Percentiles rank a stretch among this genome's conserved stretches.
Conservation (phyloP, 176 grass and related monocot genomes). For the Luzula sylvatica region DNA sequence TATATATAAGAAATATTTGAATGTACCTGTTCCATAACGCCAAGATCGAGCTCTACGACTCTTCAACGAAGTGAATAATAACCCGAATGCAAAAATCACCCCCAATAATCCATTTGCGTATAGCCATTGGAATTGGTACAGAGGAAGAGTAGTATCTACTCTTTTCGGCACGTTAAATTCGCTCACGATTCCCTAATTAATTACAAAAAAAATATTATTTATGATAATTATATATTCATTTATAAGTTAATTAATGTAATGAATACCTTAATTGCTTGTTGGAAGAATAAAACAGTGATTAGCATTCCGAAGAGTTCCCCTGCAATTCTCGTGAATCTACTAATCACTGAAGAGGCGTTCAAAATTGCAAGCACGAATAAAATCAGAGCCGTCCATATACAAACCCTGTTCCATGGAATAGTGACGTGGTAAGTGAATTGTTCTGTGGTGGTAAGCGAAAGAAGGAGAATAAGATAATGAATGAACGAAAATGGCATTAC, state of each 20-base stretch:
- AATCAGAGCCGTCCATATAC: slow-evolving; percentile 84
- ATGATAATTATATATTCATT: not conserved
- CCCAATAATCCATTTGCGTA: slow-evolving; percentile 76
- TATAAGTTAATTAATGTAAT: not conserved
- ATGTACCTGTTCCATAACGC: slow-evolving; percentile 57
- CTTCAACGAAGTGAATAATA: slow-evolving; percentile 55
- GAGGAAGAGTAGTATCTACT: slow-evolving; percentile 16
- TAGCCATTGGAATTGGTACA: slow-evolving; percentile 64
- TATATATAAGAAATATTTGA: not conserved
- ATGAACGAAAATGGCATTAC: slow-evolving; percentile 24
- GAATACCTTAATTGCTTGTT: slow-evolving; percentile 84
- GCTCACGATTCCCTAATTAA: slow-evolving; percentile 57
- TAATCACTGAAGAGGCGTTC: slow-evolving; percentile 75
- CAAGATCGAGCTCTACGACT: slow-evolving; percentile 62
- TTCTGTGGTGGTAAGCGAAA: no score
- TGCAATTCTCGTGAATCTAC: slow-evolving; percentile 87
- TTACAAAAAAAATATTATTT: no score
- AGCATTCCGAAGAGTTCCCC: slow-evolving; percentile 97
- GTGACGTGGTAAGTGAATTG: no score
- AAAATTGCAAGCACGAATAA: slow-evolving; percentile 65
- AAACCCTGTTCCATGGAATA: slow-evolving; percentile 44
- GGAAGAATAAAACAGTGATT: slow-evolving; percentile 83
- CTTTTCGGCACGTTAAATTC: slow-evolving; percentile 63
- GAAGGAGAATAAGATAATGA: no score
- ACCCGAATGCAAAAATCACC: slow-evolving; percentile 65